Evolutionary conservation across 1,284 basidiomycete genomes (phyloP).

Genomic region (Pseudozyma hubeiensis): DNA sequence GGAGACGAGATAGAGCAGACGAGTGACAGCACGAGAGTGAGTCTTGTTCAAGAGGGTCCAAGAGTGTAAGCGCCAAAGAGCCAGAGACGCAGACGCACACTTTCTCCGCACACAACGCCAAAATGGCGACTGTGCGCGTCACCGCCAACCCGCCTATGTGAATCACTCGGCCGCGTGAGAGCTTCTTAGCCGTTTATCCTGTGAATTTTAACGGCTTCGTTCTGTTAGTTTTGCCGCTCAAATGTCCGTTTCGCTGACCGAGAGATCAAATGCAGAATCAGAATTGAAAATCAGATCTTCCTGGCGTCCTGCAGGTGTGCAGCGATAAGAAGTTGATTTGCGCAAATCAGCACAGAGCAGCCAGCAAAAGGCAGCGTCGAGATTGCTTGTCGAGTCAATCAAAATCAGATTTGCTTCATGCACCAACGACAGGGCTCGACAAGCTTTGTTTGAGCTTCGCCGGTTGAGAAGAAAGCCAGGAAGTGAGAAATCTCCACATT

Average conservation of each 20-base stretch:
- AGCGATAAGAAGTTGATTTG: conserved; percentile 1
- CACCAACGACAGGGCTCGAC: not conserved
- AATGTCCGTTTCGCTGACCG: too few relatives aligned
- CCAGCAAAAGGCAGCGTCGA: not conserved
- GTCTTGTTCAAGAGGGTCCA: not conserved
- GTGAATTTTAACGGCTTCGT: too few relatives aligned
- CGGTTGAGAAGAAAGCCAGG: not conserved
- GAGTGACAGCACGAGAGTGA: not conserved
- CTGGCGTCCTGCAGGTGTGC: not conserved
- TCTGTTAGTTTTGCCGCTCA: not conserved
- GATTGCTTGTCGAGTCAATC: not conserved
- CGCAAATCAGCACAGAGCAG: not conserved
- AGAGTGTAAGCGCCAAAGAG: not conserved
- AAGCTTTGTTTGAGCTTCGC: not conserved
- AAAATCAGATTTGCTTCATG: not conserved
- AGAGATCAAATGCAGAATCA: too few relatives aligned
- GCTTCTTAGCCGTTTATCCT: too few relatives aligned
- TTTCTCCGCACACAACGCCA: not conserved
- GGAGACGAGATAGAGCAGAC: not conserved
- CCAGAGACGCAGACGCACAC: not conserved
- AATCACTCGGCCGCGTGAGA: too few relatives aligned
- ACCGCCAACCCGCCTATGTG: too few relatives aligned
- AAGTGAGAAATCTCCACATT: conserved; percentile 11
- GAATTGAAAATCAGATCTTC: not conserved
- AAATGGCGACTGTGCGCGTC: too few relatives aligned